Evolutionary conservation across 2,329 filamentous ascomycete species (phyloP).

Genomic region (Pseudophaeomoniella oleicola): DNA sequence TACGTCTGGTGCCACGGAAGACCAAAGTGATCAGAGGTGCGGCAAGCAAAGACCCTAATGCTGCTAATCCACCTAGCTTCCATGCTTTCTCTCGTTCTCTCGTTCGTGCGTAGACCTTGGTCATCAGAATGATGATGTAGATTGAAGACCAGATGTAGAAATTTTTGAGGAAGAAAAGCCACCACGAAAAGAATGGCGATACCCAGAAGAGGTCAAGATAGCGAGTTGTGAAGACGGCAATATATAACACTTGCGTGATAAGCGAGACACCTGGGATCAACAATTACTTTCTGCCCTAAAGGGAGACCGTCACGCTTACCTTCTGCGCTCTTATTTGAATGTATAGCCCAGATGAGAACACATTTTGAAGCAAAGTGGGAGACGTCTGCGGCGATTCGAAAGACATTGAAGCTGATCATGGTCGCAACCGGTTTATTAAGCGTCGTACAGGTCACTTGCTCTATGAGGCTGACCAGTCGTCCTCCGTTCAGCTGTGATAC

Average conservation of each 20-base stretch:
- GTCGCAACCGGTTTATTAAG: too few species aligned
- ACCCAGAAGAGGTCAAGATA: conserved; percentile 67
- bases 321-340: conserved; percentile 75
- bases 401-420: conserved; percentile 24
- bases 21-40: conserved; percentile 62
- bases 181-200: conserved; percentile 26
- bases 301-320: conserved; percentile 29
- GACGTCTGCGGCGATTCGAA: conserved; percentile 70
- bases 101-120: conserved; percentile 72
- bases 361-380: conserved; percentile 77
- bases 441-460: too few species aligned
- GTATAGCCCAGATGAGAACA: conserved; percentile 82
- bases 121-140: conserved; percentile 81
- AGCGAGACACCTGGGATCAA: conserved; percentile 58
- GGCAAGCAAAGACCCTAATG: conserved; percentile 49
- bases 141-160: conserved; percentile 75
- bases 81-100: conserved; percentile 83
- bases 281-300: background rate
- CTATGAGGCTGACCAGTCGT: too few species aligned
- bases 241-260: conserved; percentile 77
- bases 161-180: conserved; percentile 75
- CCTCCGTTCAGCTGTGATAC: too few species aligned
- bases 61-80: conserved; percentile 64
- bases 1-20: conserved; percentile 40
- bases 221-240: conserved; percentile 68